Conservation (phyloP, 2,329 filamentous ascomycete species). For the Biscogniauxia sp. region DNA sequence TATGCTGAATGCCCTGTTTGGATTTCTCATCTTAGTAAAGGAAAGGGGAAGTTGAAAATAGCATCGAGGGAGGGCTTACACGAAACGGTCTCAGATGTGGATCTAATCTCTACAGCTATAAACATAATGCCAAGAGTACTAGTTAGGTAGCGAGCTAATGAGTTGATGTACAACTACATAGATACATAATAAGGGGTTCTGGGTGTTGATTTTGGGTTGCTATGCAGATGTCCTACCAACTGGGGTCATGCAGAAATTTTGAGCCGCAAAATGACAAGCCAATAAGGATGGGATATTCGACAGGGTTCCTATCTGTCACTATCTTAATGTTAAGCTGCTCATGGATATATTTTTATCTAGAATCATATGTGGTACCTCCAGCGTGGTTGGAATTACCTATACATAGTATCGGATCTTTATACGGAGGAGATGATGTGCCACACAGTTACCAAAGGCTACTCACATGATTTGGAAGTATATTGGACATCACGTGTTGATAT, state of each 20-base stretch:
- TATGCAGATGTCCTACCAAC: neutral
- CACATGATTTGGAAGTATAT: too few species aligned
- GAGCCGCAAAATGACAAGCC: neutral
- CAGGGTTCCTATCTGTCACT: neutral
- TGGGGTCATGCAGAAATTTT: conserved; percentile 1
- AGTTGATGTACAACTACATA: neutral
- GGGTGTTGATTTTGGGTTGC: neutral
- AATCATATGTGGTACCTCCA: neutral
- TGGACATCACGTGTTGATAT: too few species aligned
- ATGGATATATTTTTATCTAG: neutral
- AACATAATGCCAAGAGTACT: neutral
- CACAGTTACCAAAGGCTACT: too few species aligned
- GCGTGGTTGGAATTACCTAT: too few species aligned
- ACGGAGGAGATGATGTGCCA: too few species aligned
- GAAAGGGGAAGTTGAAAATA: too few species aligned
- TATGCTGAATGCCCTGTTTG: too few species aligned
- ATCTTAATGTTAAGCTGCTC: neutral
- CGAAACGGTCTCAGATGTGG: neutral
- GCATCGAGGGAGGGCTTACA: too few species aligned
- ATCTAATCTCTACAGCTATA: neutral
- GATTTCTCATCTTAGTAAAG: too few species aligned
- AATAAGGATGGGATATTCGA: neutral
- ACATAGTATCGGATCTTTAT: too few species aligned
- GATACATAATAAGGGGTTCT: neutral
- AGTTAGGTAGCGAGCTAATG: neutral